Evolutionary conservation across 176 grass and related monocot species (phyloP), one percentile per base, ranked within the genome.

Genomic region (Oryza nivara): DNA sequence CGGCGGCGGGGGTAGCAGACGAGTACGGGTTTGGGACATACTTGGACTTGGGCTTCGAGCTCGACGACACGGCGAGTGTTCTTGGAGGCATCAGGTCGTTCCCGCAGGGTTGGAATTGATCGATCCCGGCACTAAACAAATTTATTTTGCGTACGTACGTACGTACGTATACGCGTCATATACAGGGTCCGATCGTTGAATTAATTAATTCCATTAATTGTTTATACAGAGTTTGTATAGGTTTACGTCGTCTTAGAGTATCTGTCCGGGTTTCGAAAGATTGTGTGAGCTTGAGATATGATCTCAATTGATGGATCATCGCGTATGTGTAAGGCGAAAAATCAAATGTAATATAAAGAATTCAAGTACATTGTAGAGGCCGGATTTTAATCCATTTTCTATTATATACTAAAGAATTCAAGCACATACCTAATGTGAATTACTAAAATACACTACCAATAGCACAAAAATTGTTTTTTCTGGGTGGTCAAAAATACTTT

Each of bases 71-170:
- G 80, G 65, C 32, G 25, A 73, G n/a, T 60, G 19, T 80, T 65
- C 72, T 26, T 20, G 90, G 84, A 16, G 77, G 60, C 74, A 67
- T 52, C n/a, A 73, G 74, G 72, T 32, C 30, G 30, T 88, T 72
- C 15, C 84, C 80, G 20, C 91, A 90, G 35, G 75, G 70, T 19
- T 90, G 85, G 70, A 51, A 82, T n/a, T 86, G 74, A 78, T 85
- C 25, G 74, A 78, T 85, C 25, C 25, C 10, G 66, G 54, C 17
- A 58, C 7, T 60, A 20, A 56, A 9, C 16, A 36, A 64, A 36
- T 13, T 23, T 35, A 11, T 11, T 35, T 61, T 80, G 36, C 25
- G 2, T 51, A 30, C 32, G 34, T 22, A 23, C 3, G 4, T 22
- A 23, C 3, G 4, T 58, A 20, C 1, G 11, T 26, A 15, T 61